Evolutionary conservation across 1,284 basidiomycete species (phyloP), one percentile per base, ranked within the genome.

Genomic region (Ustilago bromivora): DNA sequence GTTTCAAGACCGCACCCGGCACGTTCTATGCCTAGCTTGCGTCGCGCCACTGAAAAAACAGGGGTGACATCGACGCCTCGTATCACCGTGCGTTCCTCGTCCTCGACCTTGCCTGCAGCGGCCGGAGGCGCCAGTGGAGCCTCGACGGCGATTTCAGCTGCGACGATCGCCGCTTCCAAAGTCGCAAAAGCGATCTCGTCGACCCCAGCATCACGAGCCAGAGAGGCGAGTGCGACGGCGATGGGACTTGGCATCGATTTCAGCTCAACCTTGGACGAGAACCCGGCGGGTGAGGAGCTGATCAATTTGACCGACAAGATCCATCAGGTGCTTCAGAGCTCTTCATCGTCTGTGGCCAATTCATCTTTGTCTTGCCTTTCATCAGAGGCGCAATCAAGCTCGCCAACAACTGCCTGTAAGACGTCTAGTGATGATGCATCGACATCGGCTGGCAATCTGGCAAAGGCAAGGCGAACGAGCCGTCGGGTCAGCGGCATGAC

Each of bases 11-110:
- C 74, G 9, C 66, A 76, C 19, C 74, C 74, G 0, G 62, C 63
- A 11, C 61, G 61, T 4, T 76, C 74, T 4, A 76, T 76, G 74
- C 74, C 74, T 6, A 76, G 74, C 53, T 52, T 76, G n/a, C 65
- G 73, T 36, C 69, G 67, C 0, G 46, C 52, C 12, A 52, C 52
- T 38, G 72, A 76, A 3, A 64, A 66, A 49, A 40, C 66, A 9
- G 58, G 53, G 10, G 61, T 65, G 19, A 70, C 67, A 0, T 65
- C 60, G 40, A 71, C 74, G 32, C 74, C 69, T 2, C 56, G 74
- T 2, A 76, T 76, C 57, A 76, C 74, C 3, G 66, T 72, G 1
- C 74, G 74, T 9, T 76, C 74, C 4, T 55, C 66, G 2, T 65
- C 69, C 4, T 75, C 72, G 3, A 64, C 67, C 11, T 19, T 63